Base-by-base conservation (phyloP, 225 moss, liverwort and hornwort species). In the Polytrichum commune region DNA sequence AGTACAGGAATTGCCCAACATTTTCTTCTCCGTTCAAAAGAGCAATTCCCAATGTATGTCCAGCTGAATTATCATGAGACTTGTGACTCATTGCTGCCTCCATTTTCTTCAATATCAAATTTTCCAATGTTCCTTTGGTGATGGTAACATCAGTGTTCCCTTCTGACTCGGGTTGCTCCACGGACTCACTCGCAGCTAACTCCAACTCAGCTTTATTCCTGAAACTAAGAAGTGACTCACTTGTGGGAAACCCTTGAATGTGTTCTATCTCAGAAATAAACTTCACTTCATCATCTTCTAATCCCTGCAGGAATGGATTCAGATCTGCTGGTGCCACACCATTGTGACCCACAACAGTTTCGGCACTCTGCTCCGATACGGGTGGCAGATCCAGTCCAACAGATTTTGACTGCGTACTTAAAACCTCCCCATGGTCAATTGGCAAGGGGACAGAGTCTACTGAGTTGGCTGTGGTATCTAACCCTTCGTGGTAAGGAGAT, bases 1-100 rank as follows among this genome's bases (percentile, higher is more conserved):
- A 71, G 72, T 99, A 99, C 20, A 99, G 84, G 72, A 99, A 99
- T 80, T 99, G 98, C 60, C 98, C 98, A 23, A 95, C 84, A 73
- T 99, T 99, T 73, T 95, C 98, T 75, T 99, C 95, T 66, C 91
- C 95, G 28, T 84, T 88, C 54, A 99, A 91, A 25, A 99, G 85
- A 22, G 91, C 86, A 9, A 88, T 81, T 22, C 98, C 98, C 67
- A 80, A 86, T 6, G 89, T 78, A 29, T 90, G 86, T 66, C 91
- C 93, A 56, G 84, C 65, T 19, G 80, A 38, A 23, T 75, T 80
- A 8, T 80, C 83, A 69, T 88, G 81, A 67, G 84, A 81, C 35
- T 90, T 82, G 33, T 86, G 87, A 69, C 84, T 83, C 72, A 99
- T 82, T 32, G 84, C 81, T 55, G 75, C 60, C 74, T 93, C 82